These are phyloP conservation scores for Reticulascus tulasneorum DNA, from an alignment of 2,329 filamentous ascomycete genomes.

Conservation along the genomic window DNA sequence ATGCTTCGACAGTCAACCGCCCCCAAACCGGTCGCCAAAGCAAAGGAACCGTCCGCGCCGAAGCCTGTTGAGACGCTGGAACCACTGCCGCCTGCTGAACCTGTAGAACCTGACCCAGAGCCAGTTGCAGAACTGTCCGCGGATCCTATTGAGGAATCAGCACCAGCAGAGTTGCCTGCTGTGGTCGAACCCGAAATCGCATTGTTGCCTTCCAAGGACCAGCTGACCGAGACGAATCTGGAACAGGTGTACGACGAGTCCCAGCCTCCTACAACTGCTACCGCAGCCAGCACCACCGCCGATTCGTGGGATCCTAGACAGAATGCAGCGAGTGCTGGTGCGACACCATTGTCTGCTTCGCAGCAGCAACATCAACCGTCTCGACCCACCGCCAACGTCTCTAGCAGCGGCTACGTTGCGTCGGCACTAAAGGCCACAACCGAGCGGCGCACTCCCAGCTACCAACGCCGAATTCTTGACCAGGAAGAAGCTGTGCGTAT, in stretches of 20 bases:
- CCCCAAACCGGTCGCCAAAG: conserved; percentile 55
- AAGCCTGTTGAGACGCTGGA: conserved; percentile 44
- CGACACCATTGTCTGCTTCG: conserved; percentile 62
- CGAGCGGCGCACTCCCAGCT: conserved; percentile 68
- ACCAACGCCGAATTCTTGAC: conserved; percentile 82
- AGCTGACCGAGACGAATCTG: conserved; percentile 87
- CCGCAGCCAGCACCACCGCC: conserved; percentile 81
- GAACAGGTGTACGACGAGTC: conserved; percentile 85
- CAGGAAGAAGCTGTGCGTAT: conserved; percentile 98
- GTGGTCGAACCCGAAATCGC: conserved; percentile 48
- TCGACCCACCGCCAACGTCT: conserved; percentile 25
- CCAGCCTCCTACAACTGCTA: conserved; percentile 71
- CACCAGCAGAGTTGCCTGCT: conserved; percentile 20
- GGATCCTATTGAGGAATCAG: conserved; percentile 20
- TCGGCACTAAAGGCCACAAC: conserved; percentile 75
- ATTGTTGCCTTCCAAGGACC: conserved; percentile 69
- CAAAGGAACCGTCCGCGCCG: conserved; percentile 43
- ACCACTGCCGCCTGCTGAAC: conserved; percentile 21
- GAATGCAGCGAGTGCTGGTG: conserved; percentile 53
- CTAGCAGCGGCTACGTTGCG: conserved; percentile 67
- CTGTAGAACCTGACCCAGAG: conserved; percentile 29
- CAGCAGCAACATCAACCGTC: conserved; percentile 62
- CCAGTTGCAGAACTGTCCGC: conserved; percentile 26
- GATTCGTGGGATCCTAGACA: conserved; percentile 76
- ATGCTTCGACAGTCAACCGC: conserved; percentile 61